Evolutionary conservation across 768 basidiomycete genomes (phyloP), one percentile per base, ranked within the genome.

Genomic region (Mycena vulgaris): DNA sequence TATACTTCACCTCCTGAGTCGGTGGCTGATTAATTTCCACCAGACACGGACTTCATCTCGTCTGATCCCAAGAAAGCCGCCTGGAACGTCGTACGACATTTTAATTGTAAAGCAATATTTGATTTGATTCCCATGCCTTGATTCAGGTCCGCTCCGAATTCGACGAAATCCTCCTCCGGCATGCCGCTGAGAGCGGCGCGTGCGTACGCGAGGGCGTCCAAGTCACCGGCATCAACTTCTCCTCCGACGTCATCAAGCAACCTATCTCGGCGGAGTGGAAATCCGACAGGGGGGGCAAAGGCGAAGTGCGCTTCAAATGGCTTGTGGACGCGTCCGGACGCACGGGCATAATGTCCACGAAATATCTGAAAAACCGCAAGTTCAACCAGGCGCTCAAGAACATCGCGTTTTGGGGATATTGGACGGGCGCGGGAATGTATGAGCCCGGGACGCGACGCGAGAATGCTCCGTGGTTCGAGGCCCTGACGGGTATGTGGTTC

Each of bases 261-360:
- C 87, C 87, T 1, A 74, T 82, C 31, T 74, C 80, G 0, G 85
- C 84, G 2, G 75, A 74, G 23, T 87, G 85, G 84, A 77, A 75
- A 28, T 75, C 80, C 53, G 78, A 78, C 58, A 63, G 65, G n/a
- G 83, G 82, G 4, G 69, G 66, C 35, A 75, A 78, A 5, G 84
- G 86, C 14, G 81, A 78, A 31, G 88, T 89, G 47, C 75, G 79
- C 0, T 92, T 92, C 63, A 86, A 91, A 58, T 91, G 86, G 67
- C 78, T 92, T 28, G 82, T 92, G 23, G 92, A 92, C 74, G 90
- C 89, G 5, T 86, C 85, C 3, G 92, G 92, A 39, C 84, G 91
- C 2, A 79, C 81, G 0, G 91, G 91, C 10, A 13, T 88, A 63
- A 79, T 88, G 78, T 86, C 84, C 10, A 83, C 83, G 23, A 83